A percentile compares a stretch with the other conserved stretches of the same genome.
Conservation (phyloP, 768 basidiomycete species). For the Hypholoma fasciculare region DNA sequence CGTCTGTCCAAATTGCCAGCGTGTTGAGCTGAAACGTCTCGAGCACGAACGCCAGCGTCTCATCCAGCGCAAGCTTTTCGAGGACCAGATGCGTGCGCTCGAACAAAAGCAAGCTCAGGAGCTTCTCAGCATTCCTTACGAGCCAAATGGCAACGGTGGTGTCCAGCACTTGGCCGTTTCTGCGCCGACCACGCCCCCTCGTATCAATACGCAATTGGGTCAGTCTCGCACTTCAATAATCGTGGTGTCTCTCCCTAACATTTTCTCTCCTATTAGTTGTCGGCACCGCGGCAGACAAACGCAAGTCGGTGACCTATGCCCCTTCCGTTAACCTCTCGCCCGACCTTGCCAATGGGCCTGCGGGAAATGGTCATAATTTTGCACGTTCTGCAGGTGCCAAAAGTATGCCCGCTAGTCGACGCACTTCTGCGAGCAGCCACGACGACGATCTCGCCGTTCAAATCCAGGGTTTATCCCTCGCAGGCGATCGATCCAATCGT, state of each 20-base stretch:
- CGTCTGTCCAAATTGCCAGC: slow-evolving; percentile 40
- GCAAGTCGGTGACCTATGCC: slow-evolving; percentile 86
- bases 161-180: slow-evolving; percentile 83
- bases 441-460: slow-evolving; percentile 82
- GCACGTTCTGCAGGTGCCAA: slow-evolving; percentile 75
- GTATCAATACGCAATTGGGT: slow-evolving; percentile 70
- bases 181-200: slow-evolving; percentile 85
- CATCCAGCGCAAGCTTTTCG: slow-evolving; percentile 87
- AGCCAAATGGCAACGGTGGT: slow-evolving; percentile 48
- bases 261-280: slow-evolving; percentile 66
- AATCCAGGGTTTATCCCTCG: slow-evolving; percentile 69
- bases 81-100: slow-evolving; percentile 93
- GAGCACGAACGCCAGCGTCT: slow-evolving; percentile 90
- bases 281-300: slow-evolving; percentile 70
- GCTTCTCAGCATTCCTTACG: slow-evolving; percentile 73
- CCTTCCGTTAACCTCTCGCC: slow-evolving; percentile 76
- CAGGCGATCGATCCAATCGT: slow-evolving; percentile 58
- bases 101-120: slow-evolving; percentile 91
- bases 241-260: slow-evolving; percentile 49
- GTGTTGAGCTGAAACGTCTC: slow-evolving; percentile 86
- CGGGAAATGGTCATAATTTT: slow-evolving; percentile 51
- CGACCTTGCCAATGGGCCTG: slow-evolving; percentile 50
- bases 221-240: slow-evolving; percentile 48
- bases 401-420: slow-evolving; percentile 91
- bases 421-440: slow-evolving; percentile 85